Evolutionary conservation across 176 grass and related monocot species (phyloP), one percentile per base, ranked within the genome.

Genomic region (Phragmites australis): DNA sequence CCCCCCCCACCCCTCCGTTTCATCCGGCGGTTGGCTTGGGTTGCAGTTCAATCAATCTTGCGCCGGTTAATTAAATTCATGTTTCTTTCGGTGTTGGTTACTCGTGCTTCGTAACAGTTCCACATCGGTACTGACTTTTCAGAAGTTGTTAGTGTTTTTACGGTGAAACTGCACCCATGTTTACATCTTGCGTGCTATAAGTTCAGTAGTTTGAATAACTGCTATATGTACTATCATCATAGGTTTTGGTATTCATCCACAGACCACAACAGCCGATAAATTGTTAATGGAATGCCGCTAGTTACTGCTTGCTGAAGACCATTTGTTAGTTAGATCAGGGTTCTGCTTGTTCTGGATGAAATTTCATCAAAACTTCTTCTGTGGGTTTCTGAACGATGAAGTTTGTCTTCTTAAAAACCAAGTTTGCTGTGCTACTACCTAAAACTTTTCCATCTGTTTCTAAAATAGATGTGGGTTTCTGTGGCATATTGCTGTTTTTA

Each of bases 281-380:
- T 70, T 48, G 44, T 7, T 29, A 22, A 29, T 45, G 13, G 13
- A 29, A 43, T 29, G 42, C 67, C 6, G 23, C 6, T 26, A 44
- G 26, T 70, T 48, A 16, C n/a, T n/a, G n/a, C n/a, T n/a, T n/a
- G n/a, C 7, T 18, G 1, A 29, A 23, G 52, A 57, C 50, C 30
- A 31, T 31, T 81, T 27, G 42, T 81, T 43, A 80, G 56, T 81
- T 75, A 34, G 51, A 18, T 16, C 49, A 18, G 22, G 68, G 23
- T 56, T 74, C 10, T 16, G 8, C 8, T 40, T n/a, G 47, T 21
- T 39, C 16, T n/a, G 25, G 43, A 40, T n/a, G 22, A 68, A 64
- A 15, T 56, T 13, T 63, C 15, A 27, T 19, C 22, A 63, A 37
- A 27, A 49, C 25, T n/a, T 74, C 46, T 5, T n/a, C n/a, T 10